Evolutionary conservation across 345 rosid species (phyloP).

Genomic region (Aegle marmelos): DNA sequence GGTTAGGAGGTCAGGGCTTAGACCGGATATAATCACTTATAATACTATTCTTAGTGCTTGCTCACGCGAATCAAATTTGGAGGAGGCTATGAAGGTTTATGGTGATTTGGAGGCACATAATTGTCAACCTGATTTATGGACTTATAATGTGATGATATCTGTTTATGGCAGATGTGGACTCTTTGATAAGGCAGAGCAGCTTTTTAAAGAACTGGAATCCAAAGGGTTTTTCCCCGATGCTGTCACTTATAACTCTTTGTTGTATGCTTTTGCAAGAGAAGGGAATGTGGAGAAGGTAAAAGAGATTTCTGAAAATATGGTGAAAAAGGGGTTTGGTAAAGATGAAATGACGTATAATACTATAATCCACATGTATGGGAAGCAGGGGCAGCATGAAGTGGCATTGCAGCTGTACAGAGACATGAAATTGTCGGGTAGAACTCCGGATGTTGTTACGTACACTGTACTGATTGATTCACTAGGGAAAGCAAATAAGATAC

Average conservation of each 20-base stretch:
- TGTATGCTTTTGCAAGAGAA: constrained; percentile 93
- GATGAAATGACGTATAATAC: constrained; percentile 94
- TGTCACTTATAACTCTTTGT: constrained; percentile 81
- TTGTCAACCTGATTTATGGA: constrained; percentile 95
- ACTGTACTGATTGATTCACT: constrained; percentile 90
- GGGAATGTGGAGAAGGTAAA: constrained; percentile 75
- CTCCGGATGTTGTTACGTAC: constrained; percentile 86
- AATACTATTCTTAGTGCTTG: constrained; percentile 92
- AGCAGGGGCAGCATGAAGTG: constrained; percentile 72
- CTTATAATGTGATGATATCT: constrained; percentile 94
- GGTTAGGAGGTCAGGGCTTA: constrained; percentile 73
- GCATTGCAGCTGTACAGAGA: constrained; percentile 73
- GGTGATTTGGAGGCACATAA: constrained; percentile 65
- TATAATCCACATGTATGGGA: constrained; percentile 94
- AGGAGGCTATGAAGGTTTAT: constrained; percentile 66
- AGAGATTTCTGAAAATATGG: constrained; percentile 69
- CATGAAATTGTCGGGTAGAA: constrained; percentile 71
- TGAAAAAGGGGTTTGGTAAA: constrained; percentile 65
- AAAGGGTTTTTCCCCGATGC: constrained; percentile 86
- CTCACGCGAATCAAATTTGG: constrained; percentile 75
- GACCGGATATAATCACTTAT: constrained; percentile 88
- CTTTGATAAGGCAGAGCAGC: constrained; percentile 61
- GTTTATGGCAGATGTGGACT: constrained; percentile 85
- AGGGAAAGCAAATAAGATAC: constrained; percentile 74
- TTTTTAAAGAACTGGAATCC: constrained; percentile 66